phyloP scores from a whole-genome alignment of 345 rosid species.

The Arabidopsis suecica region DNA sequence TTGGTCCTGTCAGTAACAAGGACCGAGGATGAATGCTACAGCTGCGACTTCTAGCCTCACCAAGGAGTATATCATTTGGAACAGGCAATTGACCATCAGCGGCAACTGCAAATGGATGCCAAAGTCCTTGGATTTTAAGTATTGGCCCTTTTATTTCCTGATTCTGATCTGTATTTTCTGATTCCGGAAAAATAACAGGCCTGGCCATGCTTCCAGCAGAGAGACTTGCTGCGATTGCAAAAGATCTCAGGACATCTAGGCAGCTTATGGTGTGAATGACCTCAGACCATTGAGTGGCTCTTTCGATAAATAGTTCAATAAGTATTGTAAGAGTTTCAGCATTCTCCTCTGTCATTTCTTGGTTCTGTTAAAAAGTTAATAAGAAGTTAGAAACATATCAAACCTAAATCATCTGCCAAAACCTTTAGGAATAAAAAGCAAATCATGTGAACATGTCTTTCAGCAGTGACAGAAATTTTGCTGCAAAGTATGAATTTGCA shows the following conservation, averaged over 20 bases:
- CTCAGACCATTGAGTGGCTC: slow-evolving; percentile 78
- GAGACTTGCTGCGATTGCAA: slow-evolving; percentile 64
- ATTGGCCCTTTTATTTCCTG: slow-evolving; percentile 58
- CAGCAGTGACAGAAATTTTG: slow-evolving; percentile 6
- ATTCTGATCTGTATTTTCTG: slow-evolving; percentile 45
- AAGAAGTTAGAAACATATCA: slow-evolving; percentile 14
- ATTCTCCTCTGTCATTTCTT: slow-evolving; percentile 69
- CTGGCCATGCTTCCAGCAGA: slow-evolving; percentile 70
- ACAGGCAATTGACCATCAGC: slow-evolving; percentile 72
- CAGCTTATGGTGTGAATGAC: slow-evolving; percentile 74
- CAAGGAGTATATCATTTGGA: slow-evolving; percentile 81
- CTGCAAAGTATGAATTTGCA: slow-evolving; percentile 12
- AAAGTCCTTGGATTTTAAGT: slow-evolving; percentile 74
- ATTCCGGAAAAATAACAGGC: slow-evolving; percentile 65
- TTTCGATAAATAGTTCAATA: slow-evolving; percentile 78
- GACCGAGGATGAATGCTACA: slow-evolving; percentile 56
- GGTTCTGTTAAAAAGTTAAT: slow-evolving; percentile 60
- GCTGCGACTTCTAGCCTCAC: slow-evolving; percentile 59
- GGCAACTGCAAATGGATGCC: slow-evolving; percentile 92
- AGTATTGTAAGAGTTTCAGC: slow-evolving; percentile 80
- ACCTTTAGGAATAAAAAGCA: background rate
- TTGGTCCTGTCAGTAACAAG: slow-evolving; percentile 89
- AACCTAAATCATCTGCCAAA: slow-evolving; percentile 19
- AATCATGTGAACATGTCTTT: background rate
- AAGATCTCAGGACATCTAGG: slow-evolving; percentile 79